Conservation (phyloP, 1,284 basidiomycete genomes). For the Rhizopogon parksii region DNA sequence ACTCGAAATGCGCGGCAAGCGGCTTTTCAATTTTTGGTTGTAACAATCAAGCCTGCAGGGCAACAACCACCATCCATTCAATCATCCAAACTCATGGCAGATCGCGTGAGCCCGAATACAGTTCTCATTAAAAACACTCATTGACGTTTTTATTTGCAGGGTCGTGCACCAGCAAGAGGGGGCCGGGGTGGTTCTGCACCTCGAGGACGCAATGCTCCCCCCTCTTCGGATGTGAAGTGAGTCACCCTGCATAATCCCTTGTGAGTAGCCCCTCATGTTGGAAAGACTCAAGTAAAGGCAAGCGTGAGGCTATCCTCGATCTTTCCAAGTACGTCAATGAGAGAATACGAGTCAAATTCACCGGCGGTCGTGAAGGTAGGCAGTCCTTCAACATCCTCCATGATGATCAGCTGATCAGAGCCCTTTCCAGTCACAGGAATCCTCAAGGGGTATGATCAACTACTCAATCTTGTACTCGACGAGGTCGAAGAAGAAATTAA, state of each 20-base stretch:
- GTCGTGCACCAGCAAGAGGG: conserved; percentile 44
- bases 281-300: conserved; percentile 55
- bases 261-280: conserved; percentile 18
- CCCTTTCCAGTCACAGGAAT: conserved; percentile 71
- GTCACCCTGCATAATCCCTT: conserved; percentile 5
- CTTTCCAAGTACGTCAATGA: conserved; percentile 92
- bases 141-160: conserved; percentile 29
- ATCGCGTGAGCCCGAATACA: conserved; percentile 40
- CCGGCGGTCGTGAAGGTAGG: conserved; percentile 90
- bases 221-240: conserved; percentile 21
- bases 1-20: conserved; percentile 25
- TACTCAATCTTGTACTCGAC: conserved; percentile 93
- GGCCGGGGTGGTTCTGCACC: conserved; percentile 32
- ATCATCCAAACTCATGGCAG: conserved; percentile 37
- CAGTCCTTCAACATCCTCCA: conserved; percentile 1
- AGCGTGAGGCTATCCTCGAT: conserved; percentile 93
- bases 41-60: background rate
- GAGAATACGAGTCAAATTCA: conserved; percentile 92
- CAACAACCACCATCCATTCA: background rate
- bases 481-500: conserved; percentile 75
- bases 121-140: too few relatives aligned
- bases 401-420: background rate
- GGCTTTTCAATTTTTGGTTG: conserved; percentile 25
- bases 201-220: conserved; percentile 35
- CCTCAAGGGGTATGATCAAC: conserved; percentile 94